Conservation (phyloP, 441 rosid species). For the Iberis amara region DNA sequence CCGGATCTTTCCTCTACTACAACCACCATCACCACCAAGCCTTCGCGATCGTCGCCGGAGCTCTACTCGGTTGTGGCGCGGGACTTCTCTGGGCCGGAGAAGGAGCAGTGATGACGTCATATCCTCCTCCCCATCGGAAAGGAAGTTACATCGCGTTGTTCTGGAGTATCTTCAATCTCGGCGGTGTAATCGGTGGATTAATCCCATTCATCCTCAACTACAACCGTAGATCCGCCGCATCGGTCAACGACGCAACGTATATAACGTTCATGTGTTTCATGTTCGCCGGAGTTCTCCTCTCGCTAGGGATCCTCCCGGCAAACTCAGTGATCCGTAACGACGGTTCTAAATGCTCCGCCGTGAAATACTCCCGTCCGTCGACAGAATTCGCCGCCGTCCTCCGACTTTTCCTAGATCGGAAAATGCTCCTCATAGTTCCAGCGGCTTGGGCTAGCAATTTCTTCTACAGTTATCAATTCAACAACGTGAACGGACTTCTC, state of each 20-base stretch:
- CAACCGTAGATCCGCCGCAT: constrained; percentile 45
- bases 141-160: constrained; percentile 77
- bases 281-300: constrained; percentile 47
- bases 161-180: constrained; percentile 89
- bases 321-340: constrained; percentile 52
- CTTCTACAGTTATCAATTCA: constrained; percentile 47
- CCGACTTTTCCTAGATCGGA: constrained; percentile 38
- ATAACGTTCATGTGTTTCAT: constrained; percentile 77
- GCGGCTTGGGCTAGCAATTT: constrained; percentile 56
- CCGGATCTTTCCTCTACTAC: constrained; percentile 81
- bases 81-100: constrained; percentile 90
- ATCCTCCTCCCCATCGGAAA: constrained; percentile 72
- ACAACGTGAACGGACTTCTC: constrained; percentile 40
- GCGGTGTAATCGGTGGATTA: constrained; percentile 84
- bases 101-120: constrained; percentile 91
- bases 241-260: constrained; percentile 71
- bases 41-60: constrained; percentile 70
- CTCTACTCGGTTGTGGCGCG: constrained; percentile 70
- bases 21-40: constrained; percentile 65
- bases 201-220: constrained; percentile 76
- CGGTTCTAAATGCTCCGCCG: constrained; percentile 42
- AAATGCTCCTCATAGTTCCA: constrained; percentile 40
- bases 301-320: constrained; percentile 57
- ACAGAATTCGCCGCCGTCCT: constrained; percentile 42
- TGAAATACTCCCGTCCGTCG: constrained; percentile 33